Conservation (phyloP, 2,329 filamentous ascomycete genomes). For the Fusarium torulosum region DNA sequence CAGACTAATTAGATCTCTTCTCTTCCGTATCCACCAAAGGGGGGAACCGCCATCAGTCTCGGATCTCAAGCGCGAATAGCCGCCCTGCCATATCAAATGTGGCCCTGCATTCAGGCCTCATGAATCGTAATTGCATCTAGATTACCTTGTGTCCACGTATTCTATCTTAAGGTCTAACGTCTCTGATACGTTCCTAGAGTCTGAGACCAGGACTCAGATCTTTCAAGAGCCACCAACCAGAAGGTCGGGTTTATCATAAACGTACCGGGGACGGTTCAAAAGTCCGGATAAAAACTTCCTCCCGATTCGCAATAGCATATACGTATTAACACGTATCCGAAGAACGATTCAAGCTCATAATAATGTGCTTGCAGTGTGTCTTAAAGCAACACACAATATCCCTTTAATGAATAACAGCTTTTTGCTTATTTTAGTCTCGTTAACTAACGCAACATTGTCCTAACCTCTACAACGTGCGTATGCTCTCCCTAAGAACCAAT, state of each 20-base stretch:
- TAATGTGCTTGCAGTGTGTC: background rate
- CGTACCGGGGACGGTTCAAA: too few species aligned
- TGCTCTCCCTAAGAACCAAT: background rate
- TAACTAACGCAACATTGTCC: background rate
- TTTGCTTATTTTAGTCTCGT: background rate
- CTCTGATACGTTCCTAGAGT: background rate
- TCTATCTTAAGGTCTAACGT: background rate
- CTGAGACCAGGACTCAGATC: background rate
- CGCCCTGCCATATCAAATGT: background rate
- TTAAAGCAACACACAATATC: background rate
- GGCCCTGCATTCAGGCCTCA: conserved; percentile 2
- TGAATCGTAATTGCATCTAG: conserved; percentile 11
- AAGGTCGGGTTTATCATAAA: background rate
- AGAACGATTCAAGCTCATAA: background rate
- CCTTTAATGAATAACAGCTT: background rate
- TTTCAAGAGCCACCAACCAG: background rate
- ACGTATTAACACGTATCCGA: too few species aligned
- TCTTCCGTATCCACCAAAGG: conserved; percentile 17
- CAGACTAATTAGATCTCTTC: background rate
- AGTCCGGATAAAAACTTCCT: too few species aligned
- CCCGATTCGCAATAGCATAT: too few species aligned
- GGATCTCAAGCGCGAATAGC: conserved; percentile 10
- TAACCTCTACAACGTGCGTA: background rate
- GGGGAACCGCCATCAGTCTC: conserved; percentile 25
- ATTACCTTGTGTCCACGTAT: background rate